Evolutionary conservation across 139 green algal genomes (phyloP), one percentile per base, ranked within the genome.

Genomic region (Asterochloris sp.): DNA sequence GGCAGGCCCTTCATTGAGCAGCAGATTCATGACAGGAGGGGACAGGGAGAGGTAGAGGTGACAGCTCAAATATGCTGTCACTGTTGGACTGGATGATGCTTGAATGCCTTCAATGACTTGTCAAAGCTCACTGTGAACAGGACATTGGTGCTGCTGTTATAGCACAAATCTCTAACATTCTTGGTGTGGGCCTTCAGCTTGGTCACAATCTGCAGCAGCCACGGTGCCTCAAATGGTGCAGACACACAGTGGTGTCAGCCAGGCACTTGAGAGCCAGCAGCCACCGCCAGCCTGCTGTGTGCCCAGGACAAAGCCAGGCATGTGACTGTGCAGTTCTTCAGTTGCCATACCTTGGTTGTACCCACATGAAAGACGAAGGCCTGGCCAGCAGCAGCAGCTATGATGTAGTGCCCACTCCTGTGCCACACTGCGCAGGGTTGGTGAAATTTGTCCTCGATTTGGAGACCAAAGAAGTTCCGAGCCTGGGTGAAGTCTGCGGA

Each of bases 61-160:
- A 54, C 38, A 54, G 66, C 66, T 71, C 21, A 21, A 71, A 71
- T 71, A 8, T 38, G 4, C 1, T 38, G 69, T 24, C 23, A 29
- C 2, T 19, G 24, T 76, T 9, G 23, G 21, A 12, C 24, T 24
- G 26, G 26, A 76, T 76, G 69, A 54, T 19, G n/a, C 74, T 13
- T 29, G 28, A 73, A 85, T 64, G 93, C 26, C 69, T 89, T 89
- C 17, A 92, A 71, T 10, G 79, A 88, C 61, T 88, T 89, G 80
- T 95, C 91, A 81, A 93, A 94, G 74, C 78, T 87, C 74, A 83
- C 86, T 0, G 90, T 92, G 13, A 85, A 82, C n/a, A 95, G 85
- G 71, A 87, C 73, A 81, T 92, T 91, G 38, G 77, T 68, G 12
- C 17, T 11, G 0, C 68, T 60, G 69, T 94, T 87, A 71, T 89